A percentile compares a stretch with the other conserved stretches of the same genome.
Conservation (phyloP, 805 yeast species). For the Schizosaccharomyces pombe region ASM294v3 CU329670.1:1544501-1545000, state of each 20-base stretch:
- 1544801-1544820: not conserved
- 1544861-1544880: not conserved
- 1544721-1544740: conserved; percentile 68
- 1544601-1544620: conserved; percentile 56
- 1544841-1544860: not conserved
- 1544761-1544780: conserved; percentile 84
- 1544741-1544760: conserved; percentile 67
- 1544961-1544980: not conserved
- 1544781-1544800: conserved; percentile 76
- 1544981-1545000: not conserved
- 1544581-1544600: conserved; percentile 32
- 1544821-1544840: not conserved
- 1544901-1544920: not conserved
- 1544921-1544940: conserved; percentile 1
- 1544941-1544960: not conserved
- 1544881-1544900: not conserved
- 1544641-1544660: conserved; percentile 78
- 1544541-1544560: not conserved
- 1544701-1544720: conserved; percentile 83
- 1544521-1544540: conserved; percentile 9
- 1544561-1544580: conserved; percentile 11
- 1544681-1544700: conserved; percentile 97
- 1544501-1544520: conserved; percentile 14
- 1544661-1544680: conserved; percentile 82
- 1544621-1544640: conserved; percentile 94